A percentile compares a stretch with the other conserved stretches of the same genome.
phyloP scores from a whole-genome alignment of 345 rosid species.

The Punica granatum region DNA sequence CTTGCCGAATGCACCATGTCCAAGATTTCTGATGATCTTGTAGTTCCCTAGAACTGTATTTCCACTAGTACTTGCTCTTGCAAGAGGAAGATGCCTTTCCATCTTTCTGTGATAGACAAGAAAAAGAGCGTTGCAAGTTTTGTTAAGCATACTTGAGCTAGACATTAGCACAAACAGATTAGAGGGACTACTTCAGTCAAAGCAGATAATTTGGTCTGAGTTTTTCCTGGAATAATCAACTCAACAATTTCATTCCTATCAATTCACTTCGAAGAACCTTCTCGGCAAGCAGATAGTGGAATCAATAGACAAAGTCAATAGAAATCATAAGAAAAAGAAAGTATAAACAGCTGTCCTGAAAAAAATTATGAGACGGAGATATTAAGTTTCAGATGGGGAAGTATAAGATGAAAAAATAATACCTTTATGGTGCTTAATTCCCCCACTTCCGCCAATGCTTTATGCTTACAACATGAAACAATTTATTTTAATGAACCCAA shows the following conservation, averaged over 20 bases:
- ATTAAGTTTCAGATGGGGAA: too few species aligned
- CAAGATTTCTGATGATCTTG: conserved; percentile 79
- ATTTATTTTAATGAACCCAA: too few species aligned
- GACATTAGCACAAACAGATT: background rate
- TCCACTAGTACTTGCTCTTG: conserved; percentile 40
- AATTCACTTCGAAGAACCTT: background rate
- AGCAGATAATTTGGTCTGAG: background rate
- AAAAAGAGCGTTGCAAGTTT: background rate
- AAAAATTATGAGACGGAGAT: too few species aligned
- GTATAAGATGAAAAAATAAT: too few species aligned
- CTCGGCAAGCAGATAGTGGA: background rate
- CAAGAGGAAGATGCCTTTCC: conserved; percentile 54
- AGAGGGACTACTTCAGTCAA: background rate
- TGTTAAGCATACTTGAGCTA: background rate
- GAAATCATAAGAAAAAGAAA: background rate
- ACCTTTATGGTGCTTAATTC: background rate
- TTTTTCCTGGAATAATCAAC: background rate
- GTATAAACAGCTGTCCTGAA: background rate
- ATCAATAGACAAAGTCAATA: background rate
- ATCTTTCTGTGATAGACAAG: conserved; percentile 7
- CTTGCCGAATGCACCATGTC: conserved; percentile 90
- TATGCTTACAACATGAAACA: too few species aligned
- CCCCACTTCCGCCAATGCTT: background rate
- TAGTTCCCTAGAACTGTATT: conserved; percentile 59
- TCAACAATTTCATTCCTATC: background rate